Evolutionary conservation across 495 filamentous ascomycete species (phyloP).

Genomic region (Astrocystis sublimbata): DNA sequence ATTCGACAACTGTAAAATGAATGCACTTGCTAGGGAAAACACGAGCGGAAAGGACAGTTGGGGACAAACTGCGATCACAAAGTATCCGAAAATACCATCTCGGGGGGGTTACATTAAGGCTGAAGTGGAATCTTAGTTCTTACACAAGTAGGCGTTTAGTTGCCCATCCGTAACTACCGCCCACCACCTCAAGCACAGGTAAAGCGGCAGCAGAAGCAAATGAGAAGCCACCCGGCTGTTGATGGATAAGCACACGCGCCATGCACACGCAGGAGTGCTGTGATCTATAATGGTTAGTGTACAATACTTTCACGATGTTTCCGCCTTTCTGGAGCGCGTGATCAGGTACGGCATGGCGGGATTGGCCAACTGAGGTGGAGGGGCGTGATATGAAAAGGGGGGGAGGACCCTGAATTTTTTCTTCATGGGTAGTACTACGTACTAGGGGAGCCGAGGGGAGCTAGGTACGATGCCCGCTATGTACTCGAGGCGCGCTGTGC

Average conservation of each 20-base stretch:
- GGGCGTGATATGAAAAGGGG: slow-evolving; percentile 9
- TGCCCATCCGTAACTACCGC: too few relatives aligned
- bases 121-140: slow-evolving; percentile 11
- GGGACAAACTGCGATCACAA: slow-evolving; percentile 4
- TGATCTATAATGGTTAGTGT: not conserved
- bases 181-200: too few relatives aligned
- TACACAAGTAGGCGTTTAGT: not conserved
- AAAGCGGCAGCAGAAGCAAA: slow-evolving; percentile 10
- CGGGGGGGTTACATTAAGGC: slow-evolving; percentile 19
- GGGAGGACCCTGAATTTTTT: slow-evolving; percentile 18
- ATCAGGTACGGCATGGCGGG: slow-evolving; percentile 8
- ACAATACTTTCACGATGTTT: slow-evolving; percentile 9
- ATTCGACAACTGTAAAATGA: not conserved
- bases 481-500: slow-evolving; percentile 7
- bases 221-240: slow-evolving; percentile 5
- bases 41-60: not conserved
- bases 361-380: slow-evolving; percentile 6
- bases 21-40: too few relatives aligned
- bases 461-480: too few relatives aligned
- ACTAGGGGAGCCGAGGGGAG: too few relatives aligned
- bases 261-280: not conserved
- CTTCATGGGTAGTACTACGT: not conserved
- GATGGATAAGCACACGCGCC: slow-evolving; percentile 5
- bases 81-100: slow-evolving; percentile 8
- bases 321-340: slow-evolving; percentile 11